These are phyloP conservation scores for Colletotrichum ledebouriae DNA, from an alignment of 2,329 filamentous ascomycete genomes.

Conservation along the genomic window DNA sequence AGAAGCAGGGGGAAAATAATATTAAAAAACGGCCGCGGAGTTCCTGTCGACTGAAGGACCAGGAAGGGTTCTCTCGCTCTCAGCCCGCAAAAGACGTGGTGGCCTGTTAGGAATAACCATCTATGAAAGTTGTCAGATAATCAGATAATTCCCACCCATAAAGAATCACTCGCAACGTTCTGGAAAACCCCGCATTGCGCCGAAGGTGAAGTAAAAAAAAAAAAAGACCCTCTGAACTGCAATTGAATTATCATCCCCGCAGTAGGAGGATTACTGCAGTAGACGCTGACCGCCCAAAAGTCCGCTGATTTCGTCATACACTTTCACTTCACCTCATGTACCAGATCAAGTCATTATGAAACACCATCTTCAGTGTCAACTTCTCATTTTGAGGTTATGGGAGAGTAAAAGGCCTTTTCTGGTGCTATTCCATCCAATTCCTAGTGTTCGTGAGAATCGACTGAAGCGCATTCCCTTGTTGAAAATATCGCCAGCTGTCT, in stretches of 20 bases:
- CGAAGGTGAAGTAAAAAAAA: no score
- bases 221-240: no score
- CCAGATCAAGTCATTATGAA: not conserved
- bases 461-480: not conserved
- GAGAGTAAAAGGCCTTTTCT: not conserved
- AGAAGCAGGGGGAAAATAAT: not conserved
- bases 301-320: not conserved
- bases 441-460: not conserved
- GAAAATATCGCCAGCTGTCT: not conserved
- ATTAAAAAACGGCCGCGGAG: not conserved
- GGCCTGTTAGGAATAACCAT: slow-evolving; percentile 27
- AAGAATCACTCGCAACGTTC: slow-evolving; percentile 31
- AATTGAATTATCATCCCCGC: not conserved
- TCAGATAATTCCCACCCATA: slow-evolving; percentile 9
- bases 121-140: slow-evolving; percentile 26
- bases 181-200: slow-evolving; percentile 22
- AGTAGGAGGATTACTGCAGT: not conserved
- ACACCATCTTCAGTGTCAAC: not conserved
- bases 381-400: not conserved
- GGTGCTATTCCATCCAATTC: not conserved
- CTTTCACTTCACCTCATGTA: not conserved
- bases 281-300: not conserved
- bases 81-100: not conserved
- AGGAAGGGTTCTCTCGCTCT: no score
- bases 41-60: no score